Evolutionary conservation across 2,329 filamentous ascomycete genomes (phyloP), one percentile per base, ranked within the genome.

Genomic region (Aspergillus fischeri): DNA sequence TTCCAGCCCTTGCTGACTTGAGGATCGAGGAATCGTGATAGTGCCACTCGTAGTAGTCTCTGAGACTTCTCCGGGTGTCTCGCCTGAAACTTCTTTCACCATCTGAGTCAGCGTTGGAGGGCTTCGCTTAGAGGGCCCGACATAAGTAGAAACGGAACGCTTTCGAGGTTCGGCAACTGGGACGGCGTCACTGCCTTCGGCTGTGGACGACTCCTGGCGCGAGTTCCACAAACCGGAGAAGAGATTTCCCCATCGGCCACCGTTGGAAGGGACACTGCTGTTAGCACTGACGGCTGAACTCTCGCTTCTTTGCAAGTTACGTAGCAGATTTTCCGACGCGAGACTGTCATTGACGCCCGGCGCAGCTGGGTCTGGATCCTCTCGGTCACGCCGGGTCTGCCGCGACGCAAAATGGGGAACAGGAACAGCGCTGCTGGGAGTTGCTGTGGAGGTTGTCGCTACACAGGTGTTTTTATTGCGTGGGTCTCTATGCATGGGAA

Each of bases 171-270:
- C 65, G 24, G 60, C 49, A 28, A 64, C 53, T 9, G 58, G 57
- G 20, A 62, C 63, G 25, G 57, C 51, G 24, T 65, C 67, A 47
- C 59, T 55, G 10, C 76, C 71, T 53, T 77, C 77, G 9, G 74
- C 21, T 24, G 9, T 76, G 7, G 80, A 78, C 2, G 80, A 80
- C 49, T 76, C 77, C 51, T 79, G 77, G 17, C 75, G 78, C 38
- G 75, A 72, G 60, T 73, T 78, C 83, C 83, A 86, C 56, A 85
- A 77, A 2, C 77, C 78, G 56, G 80, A 83, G 63, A 84, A 79
- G 49, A 85, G 71, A 35, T 78, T 82, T 21, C 81, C 81, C 83
- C 82, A 85, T 35, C 79, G 78, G 55, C 79, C 81, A 51, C 68
- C 66, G 3, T 75, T 72, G 32, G 76, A 75, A 21, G 79, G 78